Percentiles rank a stretch among this genome's conserved stretches.
Conservation (phyloP, 352 stramenopile species). For the Globisporangium acanthophoron region DNA sequence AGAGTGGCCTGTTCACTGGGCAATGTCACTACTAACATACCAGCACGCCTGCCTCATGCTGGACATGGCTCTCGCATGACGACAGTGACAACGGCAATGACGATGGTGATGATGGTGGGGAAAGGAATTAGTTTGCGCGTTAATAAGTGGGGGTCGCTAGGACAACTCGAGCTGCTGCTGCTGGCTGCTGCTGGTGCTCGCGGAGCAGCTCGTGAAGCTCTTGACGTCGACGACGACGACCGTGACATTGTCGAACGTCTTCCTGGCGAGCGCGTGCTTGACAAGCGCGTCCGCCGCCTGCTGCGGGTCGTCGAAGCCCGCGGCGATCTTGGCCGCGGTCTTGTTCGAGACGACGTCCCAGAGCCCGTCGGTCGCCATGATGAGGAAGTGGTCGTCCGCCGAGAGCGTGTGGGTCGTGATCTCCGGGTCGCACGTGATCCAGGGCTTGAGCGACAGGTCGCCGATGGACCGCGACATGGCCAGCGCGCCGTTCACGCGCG, state of each 20-base stretch:
- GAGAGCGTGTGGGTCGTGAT: constrained; percentile 55
- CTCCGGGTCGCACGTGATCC: constrained; percentile 75
- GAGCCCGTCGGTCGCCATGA: constrained; percentile 75
- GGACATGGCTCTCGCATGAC: no score
- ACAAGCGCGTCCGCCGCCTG: constrained; percentile 54
- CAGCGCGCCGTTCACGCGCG: constrained; percentile 72
- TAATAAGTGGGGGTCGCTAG: neutral
- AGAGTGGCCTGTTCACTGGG: no score
- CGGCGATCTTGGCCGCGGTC: constrained; percentile 48
- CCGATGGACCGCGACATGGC: constrained; percentile 83
- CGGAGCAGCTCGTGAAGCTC: constrained; percentile 29
- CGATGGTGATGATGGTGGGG: no score
- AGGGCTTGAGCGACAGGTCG: constrained; percentile 70
- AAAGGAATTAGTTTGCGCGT: no score
- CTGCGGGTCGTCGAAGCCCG: constrained; percentile 45
- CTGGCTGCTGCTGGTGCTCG: constrained; percentile 4
- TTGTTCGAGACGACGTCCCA: constrained; percentile 82
- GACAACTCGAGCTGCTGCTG: neutral
- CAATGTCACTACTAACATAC: no score
- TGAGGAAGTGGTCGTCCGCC: constrained; percentile 63
- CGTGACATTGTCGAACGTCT: constrained; percentile 75
- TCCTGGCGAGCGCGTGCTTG: constrained; percentile 41
- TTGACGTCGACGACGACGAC: constrained; percentile 68
- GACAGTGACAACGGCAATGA: no score
- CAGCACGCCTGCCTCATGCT: no score